Evolutionary conservation across 1,284 basidiomycete genomes (phyloP).

Genomic region (Apiotrichum montevideense): DNA sequence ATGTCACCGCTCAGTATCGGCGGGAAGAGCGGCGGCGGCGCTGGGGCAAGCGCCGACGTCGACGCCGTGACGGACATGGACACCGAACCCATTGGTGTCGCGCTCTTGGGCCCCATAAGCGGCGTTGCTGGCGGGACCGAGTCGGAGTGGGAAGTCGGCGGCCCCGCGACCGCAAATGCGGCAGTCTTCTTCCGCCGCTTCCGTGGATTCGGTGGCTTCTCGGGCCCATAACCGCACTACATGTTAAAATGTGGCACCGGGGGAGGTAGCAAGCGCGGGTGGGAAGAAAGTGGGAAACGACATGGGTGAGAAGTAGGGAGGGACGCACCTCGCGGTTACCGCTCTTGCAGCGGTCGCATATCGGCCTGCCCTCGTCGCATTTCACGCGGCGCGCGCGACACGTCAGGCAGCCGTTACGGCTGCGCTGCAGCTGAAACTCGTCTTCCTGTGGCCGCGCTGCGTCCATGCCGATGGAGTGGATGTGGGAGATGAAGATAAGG

Average conservation of each 20-base stretch:
- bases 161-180: too few relatives aligned
- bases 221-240: constrained; percentile 17
- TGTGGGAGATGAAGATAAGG: neutral
- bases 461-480: neutral
- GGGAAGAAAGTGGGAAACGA: too few relatives aligned
- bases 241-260: neutral
- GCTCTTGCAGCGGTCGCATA: constrained; percentile 21
- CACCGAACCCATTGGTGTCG: neutral
- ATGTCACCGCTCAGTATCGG: neutral
- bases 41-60: neutral
- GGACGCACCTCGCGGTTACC: constrained; percentile 26
- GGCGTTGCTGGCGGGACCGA: neutral
- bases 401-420: constrained; percentile 33
- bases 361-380: constrained; percentile 34
- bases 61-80: neutral
- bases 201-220: constrained; percentile 17
- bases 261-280: too few relatives aligned
- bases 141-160: neutral
- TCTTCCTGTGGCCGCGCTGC: neutral
- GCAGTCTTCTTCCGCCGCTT: constrained; percentile 4
- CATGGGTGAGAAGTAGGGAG: too few relatives aligned
- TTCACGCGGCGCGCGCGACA: constrained; percentile 39
- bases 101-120: neutral
- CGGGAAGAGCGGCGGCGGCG: neutral
- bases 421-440: constrained; percentile 15